A percentile compares a stretch with the other conserved stretches of the same genome.
phyloP scores from a whole-genome alignment of 2,329 filamentous ascomycete species.

The Penicillium frequentans region DNA sequence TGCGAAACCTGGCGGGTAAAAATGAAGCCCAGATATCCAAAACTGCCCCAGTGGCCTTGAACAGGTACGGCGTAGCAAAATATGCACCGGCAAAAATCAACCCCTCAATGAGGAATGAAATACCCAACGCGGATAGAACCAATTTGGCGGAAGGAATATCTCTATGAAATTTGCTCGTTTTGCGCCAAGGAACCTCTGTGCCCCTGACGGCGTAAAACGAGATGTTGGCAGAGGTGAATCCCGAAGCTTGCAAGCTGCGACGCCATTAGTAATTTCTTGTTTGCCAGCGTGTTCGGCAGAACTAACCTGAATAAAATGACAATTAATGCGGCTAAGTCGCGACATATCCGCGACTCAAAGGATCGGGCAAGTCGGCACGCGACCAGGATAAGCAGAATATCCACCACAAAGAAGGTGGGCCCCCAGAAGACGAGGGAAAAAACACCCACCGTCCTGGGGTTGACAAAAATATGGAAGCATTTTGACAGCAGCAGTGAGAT shows the following conservation, averaged over 20 bases:
- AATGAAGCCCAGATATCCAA: constrained; percentile 10
- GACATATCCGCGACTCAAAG: constrained; percentile 5
- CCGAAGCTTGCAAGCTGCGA: constrained; percentile 12
- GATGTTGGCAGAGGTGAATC: constrained; percentile 19
- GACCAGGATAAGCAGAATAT: constrained; percentile 12
- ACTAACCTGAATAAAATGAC: constrained; percentile 7
- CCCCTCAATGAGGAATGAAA: constrained; percentile 13
- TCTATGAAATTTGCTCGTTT: constrained; percentile 5
- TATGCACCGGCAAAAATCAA: constrained; percentile 5
- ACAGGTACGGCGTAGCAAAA: constrained; percentile 15
- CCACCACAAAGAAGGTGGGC: constrained; percentile 13
- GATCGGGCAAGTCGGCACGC: constrained; percentile 11
- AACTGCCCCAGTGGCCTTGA: constrained; percentile 5
- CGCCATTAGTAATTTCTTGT: not conserved
- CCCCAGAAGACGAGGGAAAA: constrained; percentile 9
- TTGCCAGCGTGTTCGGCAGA: not conserved
- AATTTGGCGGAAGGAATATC: not conserved
- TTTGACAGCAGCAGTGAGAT: constrained; percentile 13
- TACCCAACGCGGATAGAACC: constrained; percentile 2
- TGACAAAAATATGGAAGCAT: constrained; percentile 11
- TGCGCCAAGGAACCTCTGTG: constrained; percentile 25
- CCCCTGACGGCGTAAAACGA: constrained; percentile 21
- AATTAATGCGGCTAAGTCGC: constrained; percentile 5
- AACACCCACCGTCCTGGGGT: constrained; percentile 3
- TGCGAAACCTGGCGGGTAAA: not conserved